Conservation (phyloP, 495 filamentous ascomycete genomes). For the Podospora didyma region DNA sequence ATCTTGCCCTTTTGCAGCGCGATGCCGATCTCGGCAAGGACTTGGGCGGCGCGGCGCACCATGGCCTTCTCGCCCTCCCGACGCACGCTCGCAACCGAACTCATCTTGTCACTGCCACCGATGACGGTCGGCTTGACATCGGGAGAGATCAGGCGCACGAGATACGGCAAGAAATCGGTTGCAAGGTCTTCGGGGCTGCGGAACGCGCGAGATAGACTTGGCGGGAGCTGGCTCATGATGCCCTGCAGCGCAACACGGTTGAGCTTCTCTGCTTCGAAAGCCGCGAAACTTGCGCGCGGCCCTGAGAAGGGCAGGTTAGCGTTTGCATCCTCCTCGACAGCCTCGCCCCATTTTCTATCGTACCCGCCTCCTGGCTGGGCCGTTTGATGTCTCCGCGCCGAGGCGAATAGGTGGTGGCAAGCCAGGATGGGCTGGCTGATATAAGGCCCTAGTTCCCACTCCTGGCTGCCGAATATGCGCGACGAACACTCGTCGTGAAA, state of each 20-base stretch:
- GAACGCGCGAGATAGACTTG: conserved; percentile 67
- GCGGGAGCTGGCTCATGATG: conserved; percentile 52
- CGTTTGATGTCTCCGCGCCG: conserved; percentile 43
- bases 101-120: conserved; percentile 59
- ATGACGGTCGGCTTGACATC: conserved; percentile 91
- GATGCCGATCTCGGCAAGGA: conserved; percentile 75
- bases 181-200: conserved; percentile 69
- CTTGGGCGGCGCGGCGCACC: conserved; percentile 70
- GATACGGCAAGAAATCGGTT: conserved; percentile 77
- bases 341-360: conserved; percentile 38
- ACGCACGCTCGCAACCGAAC: conserved; percentile 76
- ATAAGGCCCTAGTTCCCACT: conserved; percentile 85
- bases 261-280: conserved; percentile 68
- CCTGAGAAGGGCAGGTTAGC: conserved; percentile 70
- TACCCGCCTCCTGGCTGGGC: conserved; percentile 19
- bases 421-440: conserved; percentile 79
- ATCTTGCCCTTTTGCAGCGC: conserved; percentile 78
- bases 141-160: conserved; percentile 77
- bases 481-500: conserved; percentile 84
- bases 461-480: conserved; percentile 68
- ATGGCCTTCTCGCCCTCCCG: conserved; percentile 78
- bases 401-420: conserved; percentile 88
- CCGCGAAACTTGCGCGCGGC: conserved; percentile 71
- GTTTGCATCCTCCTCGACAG: conserved; percentile 46
- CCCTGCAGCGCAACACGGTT: conserved; percentile 51